Evolutionary conservation across 83 land plant species (phyloP), one percentile per base, ranked within the genome.

Genomic region (Larix sibirica): DNA sequence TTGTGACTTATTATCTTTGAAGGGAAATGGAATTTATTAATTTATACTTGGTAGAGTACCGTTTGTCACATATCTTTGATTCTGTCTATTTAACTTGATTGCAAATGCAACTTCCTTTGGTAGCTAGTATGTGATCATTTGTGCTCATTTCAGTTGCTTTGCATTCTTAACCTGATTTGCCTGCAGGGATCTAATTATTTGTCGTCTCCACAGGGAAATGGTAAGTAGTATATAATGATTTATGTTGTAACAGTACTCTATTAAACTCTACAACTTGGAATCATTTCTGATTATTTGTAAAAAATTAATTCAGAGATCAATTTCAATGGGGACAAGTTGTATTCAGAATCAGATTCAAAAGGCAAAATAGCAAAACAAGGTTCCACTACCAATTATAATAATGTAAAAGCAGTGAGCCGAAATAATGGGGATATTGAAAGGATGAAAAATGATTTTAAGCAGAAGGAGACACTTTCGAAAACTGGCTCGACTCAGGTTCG

Each of bases 381-480:
- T 38, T 73, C 77, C 38, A 18, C 77, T 17, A 42, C n/a, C 54
- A 24, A 24, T 47, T 2, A 44, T 7, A 44, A 40, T 74, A 74
- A 38, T 74, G 24, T 44, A n/a, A 74, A 47, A 74, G 44, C 24
- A 44, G 77, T 10, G 8, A 36, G 42, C 58, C 21, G 10, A 47
- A 42, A 28, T 38, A 18, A 1, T 74, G 77, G 77, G 58, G 56
- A 74, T 42, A 23, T 36, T 40, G 17, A 47, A 38, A 21, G 58
- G 24, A 42, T 4, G 20, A 74, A 38, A 74, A 74, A 18, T 74
- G 18, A 74, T 9, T 1, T 20, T 10, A 74, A 74, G 38, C 21
- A 74, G n/a, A 14, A 73, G 66, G 84, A 40, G 60, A 47, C 77
- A 58, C 42, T 56, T 66, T 66, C 60, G 83, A 81, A 65, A 26